Base-by-base conservation (phyloP, 1,284 basidiomycete species). In the Pisolithus thermaeus region DNA sequence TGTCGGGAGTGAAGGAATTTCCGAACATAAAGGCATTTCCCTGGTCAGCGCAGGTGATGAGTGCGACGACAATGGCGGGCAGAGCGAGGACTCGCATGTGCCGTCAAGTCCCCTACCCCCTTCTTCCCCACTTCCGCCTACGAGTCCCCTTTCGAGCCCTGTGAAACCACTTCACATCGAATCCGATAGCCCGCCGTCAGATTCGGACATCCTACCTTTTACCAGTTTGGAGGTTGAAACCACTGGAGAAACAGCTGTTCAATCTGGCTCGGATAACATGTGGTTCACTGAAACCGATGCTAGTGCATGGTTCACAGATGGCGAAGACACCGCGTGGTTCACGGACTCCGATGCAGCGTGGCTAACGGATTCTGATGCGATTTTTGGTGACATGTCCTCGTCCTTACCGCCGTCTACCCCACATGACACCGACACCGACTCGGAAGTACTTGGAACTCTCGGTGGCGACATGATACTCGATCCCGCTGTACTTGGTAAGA, bases 101-200 rank as follows among this genome's bases (percentile, higher is more conserved):
- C 65, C 79, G 62, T 76, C 74, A 56, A 73, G 69, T 67, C 46
- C 77, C 4, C 70, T 87, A 3, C 83, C 84, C 4, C 84, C 84
- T 7, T 87, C 84, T 2, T 86, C 84, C 2, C 81, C 81, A 1
- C 77, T 73, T 11, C 75, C 77, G 9, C 79, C 79, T 2, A 77
- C 75, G 3, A 87, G 84, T 60, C 82, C 83, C 3, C 61, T 72
- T 49, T 66, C 79, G 6, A 67, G 75, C 20, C 73, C 78, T 7
- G 59, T 64, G 44, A 68, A 65, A 20, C 52, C 58, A 7, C 54
- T 59, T 40, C 44, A 30, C 25, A 30, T 42, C 16, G 49, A 28
- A n/a, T 25, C 35, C 1, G 43, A 52, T 16, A 7, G 43, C 28
- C 42, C 47, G 32, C 4, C 58, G 0, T 48, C 57, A 2, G 57